phyloP scores from a whole-genome alignment of 495 filamentous ascomycete genomes.

The Neurospora africana region DNA sequence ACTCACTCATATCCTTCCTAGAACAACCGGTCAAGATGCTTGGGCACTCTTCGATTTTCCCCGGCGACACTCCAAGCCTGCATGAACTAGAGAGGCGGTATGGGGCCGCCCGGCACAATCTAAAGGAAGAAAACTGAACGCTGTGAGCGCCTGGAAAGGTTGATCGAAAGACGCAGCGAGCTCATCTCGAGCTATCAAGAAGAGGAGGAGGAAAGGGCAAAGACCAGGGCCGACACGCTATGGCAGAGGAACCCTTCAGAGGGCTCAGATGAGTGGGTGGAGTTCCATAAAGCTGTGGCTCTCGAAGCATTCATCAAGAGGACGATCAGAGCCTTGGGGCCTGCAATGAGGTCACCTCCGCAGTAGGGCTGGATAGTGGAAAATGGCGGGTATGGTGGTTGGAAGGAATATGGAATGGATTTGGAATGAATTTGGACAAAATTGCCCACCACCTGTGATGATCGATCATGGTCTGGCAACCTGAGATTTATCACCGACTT shows the following conservation, averaged over 20 bases:
- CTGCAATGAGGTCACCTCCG: neutral
- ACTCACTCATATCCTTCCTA: neutral
- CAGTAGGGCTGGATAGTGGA: neutral
- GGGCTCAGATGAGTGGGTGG: neutral
- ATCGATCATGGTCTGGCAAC: neutral
- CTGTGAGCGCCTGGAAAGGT: neutral
- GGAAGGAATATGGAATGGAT: neutral
- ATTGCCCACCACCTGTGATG: neutral
- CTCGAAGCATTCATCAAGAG: neutral
- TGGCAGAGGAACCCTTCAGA: neutral
- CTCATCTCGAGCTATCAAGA: neutral
- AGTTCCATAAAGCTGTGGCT: neutral
- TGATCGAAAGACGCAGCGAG: neutral
- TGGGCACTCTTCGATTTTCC: neutral
- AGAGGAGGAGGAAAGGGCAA: neutral
- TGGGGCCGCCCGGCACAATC: neutral
- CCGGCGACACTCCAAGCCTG: neutral
- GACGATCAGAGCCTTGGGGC: neutral
- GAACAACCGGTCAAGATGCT: neutral
- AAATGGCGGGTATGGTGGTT: neutral
- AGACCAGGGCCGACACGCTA: neutral
- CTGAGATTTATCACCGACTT: neutral
- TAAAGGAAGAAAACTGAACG: neutral
- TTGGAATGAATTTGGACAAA: neutral
- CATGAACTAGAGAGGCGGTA: neutral